phyloP scores from a whole-genome alignment of 1,284 basidiomycete species.

The Exobasidium cylindrosporum region DNA sequence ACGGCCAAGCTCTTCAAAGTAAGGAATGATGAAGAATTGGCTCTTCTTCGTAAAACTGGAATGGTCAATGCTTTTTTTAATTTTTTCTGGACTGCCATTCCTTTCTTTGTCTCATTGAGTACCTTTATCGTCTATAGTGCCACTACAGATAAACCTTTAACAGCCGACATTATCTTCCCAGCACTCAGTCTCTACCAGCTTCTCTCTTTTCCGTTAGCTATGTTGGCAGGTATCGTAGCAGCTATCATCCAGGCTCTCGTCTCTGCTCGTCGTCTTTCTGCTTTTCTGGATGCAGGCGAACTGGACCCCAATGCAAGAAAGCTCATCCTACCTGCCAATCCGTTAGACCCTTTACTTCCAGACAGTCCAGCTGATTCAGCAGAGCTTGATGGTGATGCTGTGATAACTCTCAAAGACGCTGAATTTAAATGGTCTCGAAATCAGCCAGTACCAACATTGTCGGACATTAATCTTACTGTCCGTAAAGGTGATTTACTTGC shows the following conservation, averaged over 20 bases:
- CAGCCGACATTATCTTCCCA: conserved; percentile 89
- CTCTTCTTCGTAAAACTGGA: conserved; percentile 61
- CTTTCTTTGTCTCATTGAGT: conserved; percentile 66
- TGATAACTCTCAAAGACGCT: conserved; percentile 60
- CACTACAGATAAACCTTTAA: conserved; percentile 70
- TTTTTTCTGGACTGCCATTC: conserved; percentile 49
- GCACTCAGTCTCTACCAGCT: conserved; percentile 89
- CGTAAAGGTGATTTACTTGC: conserved; percentile 83
- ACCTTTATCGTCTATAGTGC: conserved; percentile 78
- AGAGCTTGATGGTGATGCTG: conserved; percentile 6
- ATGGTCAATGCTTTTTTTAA: conserved; percentile 48
- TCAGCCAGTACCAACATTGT: conserved; percentile 64
- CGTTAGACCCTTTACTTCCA: conserved; percentile 9
- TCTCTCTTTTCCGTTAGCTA: conserved; percentile 79
- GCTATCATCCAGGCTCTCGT: conserved; percentile 69
- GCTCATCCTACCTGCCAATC: conserved; percentile 13
- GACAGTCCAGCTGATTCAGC: neutral
- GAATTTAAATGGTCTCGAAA: conserved; percentile 66
- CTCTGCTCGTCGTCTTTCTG: conserved; percentile 73
- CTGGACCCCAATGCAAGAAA: conserved; percentile 68
- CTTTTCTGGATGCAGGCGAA: conserved; percentile 75
- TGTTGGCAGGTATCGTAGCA: conserved; percentile 66
- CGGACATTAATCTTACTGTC: conserved; percentile 72
- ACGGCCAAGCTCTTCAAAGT: conserved; percentile 70
- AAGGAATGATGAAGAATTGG: conserved; percentile 79